Evolutionary conservation across 2,329 filamentous ascomycete genomes (phyloP), one percentile per base, ranked within the genome.

Genomic region (Hypoxylon sp.): DNA sequence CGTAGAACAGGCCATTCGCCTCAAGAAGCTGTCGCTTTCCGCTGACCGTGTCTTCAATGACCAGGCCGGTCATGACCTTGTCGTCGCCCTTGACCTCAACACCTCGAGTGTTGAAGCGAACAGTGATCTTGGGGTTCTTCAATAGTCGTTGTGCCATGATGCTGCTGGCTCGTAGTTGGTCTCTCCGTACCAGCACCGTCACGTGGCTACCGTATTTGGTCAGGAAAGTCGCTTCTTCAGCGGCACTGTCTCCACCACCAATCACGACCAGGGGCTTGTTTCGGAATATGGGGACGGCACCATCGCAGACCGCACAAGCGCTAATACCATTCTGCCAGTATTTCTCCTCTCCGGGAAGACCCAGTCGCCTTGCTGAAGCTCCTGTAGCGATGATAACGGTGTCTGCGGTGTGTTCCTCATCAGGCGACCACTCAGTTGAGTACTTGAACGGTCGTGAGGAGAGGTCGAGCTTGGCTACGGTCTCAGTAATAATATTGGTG

Each of bases 251-350:
- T 76, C 96, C 96, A 71, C 96, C 97, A 71, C 96, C 96, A 72
- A 99, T 98, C 54, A 99, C 96, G 44, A 95, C 93, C 61, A 99
- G 86, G 7, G 92, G 95, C 87, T 97, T 97, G 82, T 98, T 93
- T 75, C 95, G 89, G 90, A 97, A 99, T 81, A 99, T 98, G 67
- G 96, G 96, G 51, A 98, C 91, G 54, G 94, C 96, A 71, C 96
- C 96, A 79, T 99, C 96, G 83, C 96, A 99, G 53, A 99, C 96
- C 35, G 96, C 96, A 82, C 96, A 99, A 54, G 96, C 96, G 57
- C 92, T 96, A 79, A 99, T 93, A 74, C 96, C 96, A 80, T 92
- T 96, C 80, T 97, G 94, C 97, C 97, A 99, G 88, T 94, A 99
- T 80, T 91, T 92, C 61, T 97, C 92, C 85, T 99, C 96, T 60